Evolutionary conservation across 2,329 filamentous ascomycete species (phyloP), one percentile per base, ranked within the genome.

Genomic region (Aspergillus neoniger): DNA sequence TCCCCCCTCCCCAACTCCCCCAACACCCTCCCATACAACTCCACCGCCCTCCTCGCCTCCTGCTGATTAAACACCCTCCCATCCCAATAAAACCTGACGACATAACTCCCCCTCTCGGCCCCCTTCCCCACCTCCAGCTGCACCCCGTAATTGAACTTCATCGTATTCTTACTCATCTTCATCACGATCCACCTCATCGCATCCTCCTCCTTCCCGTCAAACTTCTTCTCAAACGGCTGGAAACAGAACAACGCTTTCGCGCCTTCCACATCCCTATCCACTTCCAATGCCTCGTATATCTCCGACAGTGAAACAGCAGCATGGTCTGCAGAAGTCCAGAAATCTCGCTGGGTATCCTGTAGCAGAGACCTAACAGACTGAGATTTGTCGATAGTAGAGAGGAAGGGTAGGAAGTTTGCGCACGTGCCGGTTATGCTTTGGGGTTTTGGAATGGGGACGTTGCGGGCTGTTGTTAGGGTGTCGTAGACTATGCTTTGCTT

Each of bases 331-430:
- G 63, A 62, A 14, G 65, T 49, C 72, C 72, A 75, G 65, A 75
- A 73, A 2, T 57, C 44, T 14, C 58, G 56, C 56, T 72, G 69
- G 6, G 70, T 71, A 14, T 61, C 56, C 4, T 63, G 54, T 2
- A 74, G 64, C 54, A 70, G 65, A 4, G 58, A 56, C 0, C 43
- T 23, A 5, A 72, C 32, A 2, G 54, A 47, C 14, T 47, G 55
- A 8, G 61, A 39, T 7, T 28, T 23, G 12, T 59, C 53, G 28
- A 73, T 53, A 3, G 30, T 25, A 2, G 63, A 62, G n/a, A 72
- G 70, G 52, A 76, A 63, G 1, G 75, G 74, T 9, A 77, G 65
- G 61, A 79, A 78, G 65, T 78, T 77, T 28, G 76, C 76, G 47
- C 69, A 69, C 1, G 69, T 74, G 19, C 77, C 76, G 62, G 75